Percentiles rank a stretch among this genome's conserved stretches.
phyloP scores from a whole-genome alignment of 306 rosid species.

The Cucurbita ficifolia region DNA sequence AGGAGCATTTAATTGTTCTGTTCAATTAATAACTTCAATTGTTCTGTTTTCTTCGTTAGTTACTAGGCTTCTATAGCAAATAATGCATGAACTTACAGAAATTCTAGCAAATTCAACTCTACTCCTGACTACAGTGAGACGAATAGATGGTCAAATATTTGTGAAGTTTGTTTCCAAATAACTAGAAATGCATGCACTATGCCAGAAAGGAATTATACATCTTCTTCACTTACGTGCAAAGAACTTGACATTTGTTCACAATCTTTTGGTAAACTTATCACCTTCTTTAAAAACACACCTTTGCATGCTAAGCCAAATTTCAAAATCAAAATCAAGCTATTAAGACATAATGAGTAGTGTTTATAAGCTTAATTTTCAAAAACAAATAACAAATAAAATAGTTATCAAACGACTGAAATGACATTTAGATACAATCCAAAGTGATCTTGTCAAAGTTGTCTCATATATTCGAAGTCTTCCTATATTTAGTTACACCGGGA shows the following conservation, averaged over 20 bases:
- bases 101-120: not conserved
- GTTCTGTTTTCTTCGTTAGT: not conserved
- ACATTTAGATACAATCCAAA: not conserved
- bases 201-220: not conserved
- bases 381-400: no score
- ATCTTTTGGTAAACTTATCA: not conserved
- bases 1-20: not conserved
- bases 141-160: not conserved
- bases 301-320: not conserved
- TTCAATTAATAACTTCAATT: not conserved
- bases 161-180: not conserved
- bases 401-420: no score
- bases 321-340: not conserved
- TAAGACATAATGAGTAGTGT: no score
- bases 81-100: not conserved
- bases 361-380: no score
- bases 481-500: not conserved
- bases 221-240: not conserved
- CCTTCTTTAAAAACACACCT: not conserved
- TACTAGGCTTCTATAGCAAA: not conserved
- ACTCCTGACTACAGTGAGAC: not conserved
- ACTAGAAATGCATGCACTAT: not conserved
- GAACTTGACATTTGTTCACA: not conserved
- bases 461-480: not conserved
- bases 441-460: not conserved